Evolutionary conservation across 768 basidiomycete genomes (phyloP).

Genomic region (Melanogaster broomeanus): DNA sequence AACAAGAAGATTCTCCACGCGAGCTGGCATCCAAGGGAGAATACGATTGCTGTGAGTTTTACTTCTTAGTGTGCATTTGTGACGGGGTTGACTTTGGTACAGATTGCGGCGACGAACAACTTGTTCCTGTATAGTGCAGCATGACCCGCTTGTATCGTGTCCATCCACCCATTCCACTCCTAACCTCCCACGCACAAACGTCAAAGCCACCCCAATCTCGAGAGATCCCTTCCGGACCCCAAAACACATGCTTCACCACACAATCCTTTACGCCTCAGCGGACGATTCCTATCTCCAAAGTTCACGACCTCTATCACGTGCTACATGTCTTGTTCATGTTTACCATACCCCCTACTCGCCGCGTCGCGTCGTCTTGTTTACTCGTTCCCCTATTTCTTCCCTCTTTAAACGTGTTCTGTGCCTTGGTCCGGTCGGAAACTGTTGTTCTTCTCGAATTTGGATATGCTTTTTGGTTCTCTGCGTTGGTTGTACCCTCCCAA

Average conservation of each 20-base stretch:
- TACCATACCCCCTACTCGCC: conserved; percentile 33
- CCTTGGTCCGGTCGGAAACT: conserved; percentile 18
- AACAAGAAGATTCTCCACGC: conserved; percentile 97
- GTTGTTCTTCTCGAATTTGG: conserved; percentile 12
- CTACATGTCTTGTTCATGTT: conserved; percentile 29
- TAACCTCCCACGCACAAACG: conserved; percentile 11
- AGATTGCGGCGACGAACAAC: conserved; percentile 87
- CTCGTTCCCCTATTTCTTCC: conserved; percentile 22
- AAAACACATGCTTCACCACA: conserved; percentile 11
- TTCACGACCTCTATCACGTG: conserved; percentile 15
- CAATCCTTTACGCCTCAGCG: conserved; percentile 22
- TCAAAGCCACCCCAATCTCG: conserved; percentile 4
- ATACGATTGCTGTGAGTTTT: conserved; percentile 88
- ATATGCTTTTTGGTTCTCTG: conserved; percentile 16
- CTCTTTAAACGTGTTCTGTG: conserved; percentile 21
- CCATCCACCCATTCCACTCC: not conserved
- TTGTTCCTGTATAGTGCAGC: conserved; percentile 40
- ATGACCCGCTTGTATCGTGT: conserved; percentile 26
- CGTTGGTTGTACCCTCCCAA: conserved; percentile 8
- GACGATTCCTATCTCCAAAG: conserved; percentile 22
- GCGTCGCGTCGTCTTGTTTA: conserved; percentile 32
- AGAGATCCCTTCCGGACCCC: conserved; percentile 10
- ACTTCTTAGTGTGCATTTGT: not conserved
- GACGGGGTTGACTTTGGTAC: conserved; percentile 8
- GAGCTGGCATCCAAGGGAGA: conserved; percentile 98